Evolutionary conservation across 306 rosid species (phyloP), one percentile per base, ranked within the genome.

Genomic region (Citrullus colocynthis): DNA sequence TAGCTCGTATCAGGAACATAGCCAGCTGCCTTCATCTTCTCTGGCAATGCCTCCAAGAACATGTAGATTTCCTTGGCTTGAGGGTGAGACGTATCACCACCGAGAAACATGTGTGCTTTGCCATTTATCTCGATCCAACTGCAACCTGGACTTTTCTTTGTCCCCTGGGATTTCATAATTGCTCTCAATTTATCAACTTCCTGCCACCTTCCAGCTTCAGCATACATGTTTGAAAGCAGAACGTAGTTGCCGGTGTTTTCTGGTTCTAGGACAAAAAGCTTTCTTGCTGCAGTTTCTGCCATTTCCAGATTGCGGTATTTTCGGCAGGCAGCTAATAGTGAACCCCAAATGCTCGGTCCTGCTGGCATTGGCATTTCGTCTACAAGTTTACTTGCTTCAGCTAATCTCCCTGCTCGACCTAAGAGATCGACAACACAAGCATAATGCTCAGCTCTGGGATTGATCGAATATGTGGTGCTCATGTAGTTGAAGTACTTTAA

Each of bases 361-460:
- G 93, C 86, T 75, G 79, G 84, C 84, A 92, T 83, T 11, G 91
- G 85, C 97, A 95, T 90, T 88, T 86, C 85, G 58, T 74, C 30
- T 79, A 90, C 81, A 32, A 81, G 75, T 48, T 90, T 80, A 4
- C 93, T 85, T 78, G 98, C 97, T 80, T 81, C 84, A 30, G 77
- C 86, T 76, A 95, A 83, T n/a, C 75, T 75, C 37, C 98, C 91
- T 0, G 87, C 84, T 10, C 97, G 92, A 32, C 96, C 97, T 0
- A 95, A 86, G 82, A 90, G 93, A 89, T 95, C 99, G 56, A 92
- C 89, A 6, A 95, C 63, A 79, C 97, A 92, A 63, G 97, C 93
- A 75, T 92, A 90, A 80, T 89, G 96, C 85, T 92, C 92, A 28
- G 88, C 83, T 78, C 88, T 86, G 5, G 91, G 93, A 61, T 80